Conservation (phyloP, 2,329 filamentous ascomycete genomes). For the Epichloe hybrida region DNA sequence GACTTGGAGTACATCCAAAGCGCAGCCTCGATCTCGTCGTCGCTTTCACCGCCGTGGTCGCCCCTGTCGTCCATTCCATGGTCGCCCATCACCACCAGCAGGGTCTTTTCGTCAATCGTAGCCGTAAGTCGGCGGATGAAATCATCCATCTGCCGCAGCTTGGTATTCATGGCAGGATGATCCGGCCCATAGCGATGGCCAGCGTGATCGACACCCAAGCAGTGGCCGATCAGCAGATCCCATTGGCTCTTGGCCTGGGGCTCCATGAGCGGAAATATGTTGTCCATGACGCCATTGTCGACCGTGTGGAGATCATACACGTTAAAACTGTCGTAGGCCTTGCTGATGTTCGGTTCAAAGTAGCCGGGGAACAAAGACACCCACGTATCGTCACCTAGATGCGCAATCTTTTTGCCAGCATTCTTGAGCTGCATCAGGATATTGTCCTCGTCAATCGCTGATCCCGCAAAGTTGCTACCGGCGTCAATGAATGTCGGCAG, state of each 20-base stretch:
- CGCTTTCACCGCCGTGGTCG: slow-evolving; percentile 95
- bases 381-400: slow-evolving; percentile 98
- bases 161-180: slow-evolving; percentile 81
- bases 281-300: slow-evolving; percentile 84
- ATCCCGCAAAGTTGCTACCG: slow-evolving; percentile 90
- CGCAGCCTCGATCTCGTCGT: slow-evolving; percentile 87
- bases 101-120: slow-evolving; percentile 66
- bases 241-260: slow-evolving; percentile 53
- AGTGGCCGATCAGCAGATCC: slow-evolving; percentile 93
- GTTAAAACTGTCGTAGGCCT: slow-evolving; percentile 91
- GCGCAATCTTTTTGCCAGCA: slow-evolving; percentile 63
- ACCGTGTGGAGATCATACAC: slow-evolving; percentile 97
- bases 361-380: slow-evolving; percentile 84
- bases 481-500: slow-evolving; percentile 88
- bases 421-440: slow-evolving; percentile 52
- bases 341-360: slow-evolving; percentile 76
- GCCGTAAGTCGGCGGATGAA: slow-evolving; percentile 61
- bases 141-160: slow-evolving; percentile 80
- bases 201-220: slow-evolving; percentile 90
- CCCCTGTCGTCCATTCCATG: slow-evolving; percentile 97
- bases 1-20: slow-evolving; percentile 97
- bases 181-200: slow-evolving; percentile 92
- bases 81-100: slow-evolving; percentile 95
- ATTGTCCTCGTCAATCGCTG: slow-evolving; percentile 88
- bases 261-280: slow-evolving; percentile 73